A percentile compares a stretch with the other conserved stretches of the same genome.
These are phyloP conservation scores for Elaeis guineensis DNA, from an alignment of 176 grass and related monocot genomes.

Conservation along the genomic window DNA sequence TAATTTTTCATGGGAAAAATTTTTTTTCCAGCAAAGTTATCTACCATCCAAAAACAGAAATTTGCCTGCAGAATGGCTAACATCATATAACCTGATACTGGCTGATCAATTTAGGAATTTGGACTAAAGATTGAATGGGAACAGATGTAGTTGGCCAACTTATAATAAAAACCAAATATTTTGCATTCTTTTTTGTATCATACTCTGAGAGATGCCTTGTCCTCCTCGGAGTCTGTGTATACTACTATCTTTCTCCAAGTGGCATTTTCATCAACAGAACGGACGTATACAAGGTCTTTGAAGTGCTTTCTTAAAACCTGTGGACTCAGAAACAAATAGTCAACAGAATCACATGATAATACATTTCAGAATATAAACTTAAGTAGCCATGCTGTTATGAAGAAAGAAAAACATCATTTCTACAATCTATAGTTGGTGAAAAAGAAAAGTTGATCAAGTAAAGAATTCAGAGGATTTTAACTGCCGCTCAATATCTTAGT, in stretches of 20 bases:
- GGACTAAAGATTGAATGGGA: not conserved
- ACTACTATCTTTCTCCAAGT: slow-evolving; percentile 58
- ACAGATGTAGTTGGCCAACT: not conserved
- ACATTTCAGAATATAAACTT: slow-evolving; percentile 3
- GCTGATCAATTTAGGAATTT: too few species aligned
- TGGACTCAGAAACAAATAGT: slow-evolving; percentile 1
- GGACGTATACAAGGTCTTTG: slow-evolving; percentile 58
- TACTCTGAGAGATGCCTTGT: slow-evolving; percentile 64
- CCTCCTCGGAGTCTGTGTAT: slow-evolving; percentile 53
- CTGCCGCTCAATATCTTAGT: too few species aligned
- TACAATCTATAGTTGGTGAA: too few species aligned
- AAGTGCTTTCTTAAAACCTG: slow-evolving; percentile 81
- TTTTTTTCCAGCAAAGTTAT: too few species aligned
- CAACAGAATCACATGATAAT: slow-evolving; percentile 7
- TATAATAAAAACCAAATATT: too few species aligned
- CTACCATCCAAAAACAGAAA: too few species aligned
- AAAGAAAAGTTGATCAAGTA: too few species aligned
- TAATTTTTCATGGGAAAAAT: too few species aligned
- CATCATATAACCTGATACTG: too few species aligned
- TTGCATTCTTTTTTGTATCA: not conserved
- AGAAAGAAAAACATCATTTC: not conserved
- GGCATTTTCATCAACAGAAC: slow-evolving; percentile 39
- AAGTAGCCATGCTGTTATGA: not conserved
- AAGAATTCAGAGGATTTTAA: too few species aligned
- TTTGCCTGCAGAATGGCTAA: too few species aligned